Percentiles rank a stretch among this genome's conserved stretches.
phyloP scores from a whole-genome alignment of 306 rosid genomes.

The Quillaja saponaria region DNA sequence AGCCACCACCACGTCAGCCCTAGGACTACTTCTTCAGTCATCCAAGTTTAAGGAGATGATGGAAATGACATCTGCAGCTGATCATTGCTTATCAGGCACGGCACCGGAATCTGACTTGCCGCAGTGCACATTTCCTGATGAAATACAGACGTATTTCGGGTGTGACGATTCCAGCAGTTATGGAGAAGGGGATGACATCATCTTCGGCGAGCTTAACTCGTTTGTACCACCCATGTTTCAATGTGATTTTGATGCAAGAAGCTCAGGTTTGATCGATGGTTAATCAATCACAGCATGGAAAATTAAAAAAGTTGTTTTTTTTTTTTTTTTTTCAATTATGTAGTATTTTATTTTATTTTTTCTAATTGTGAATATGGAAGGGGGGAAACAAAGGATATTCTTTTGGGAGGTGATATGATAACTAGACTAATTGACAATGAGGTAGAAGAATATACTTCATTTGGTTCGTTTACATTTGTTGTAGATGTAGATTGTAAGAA shows the following conservation, averaged over 20 bases:
- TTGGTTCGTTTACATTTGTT: slow-evolving; percentile 31
- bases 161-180: slow-evolving; percentile 50
- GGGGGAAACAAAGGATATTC: not conserved
- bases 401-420: slow-evolving; percentile 12
- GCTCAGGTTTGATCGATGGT: too few relatives aligned
- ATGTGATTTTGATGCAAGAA: slow-evolving; percentile 50
- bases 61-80: slow-evolving; percentile 39
- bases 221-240: slow-evolving; percentile 61
- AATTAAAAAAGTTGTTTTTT: not conserved
- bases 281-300: too few relatives aligned
- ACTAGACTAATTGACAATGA: not conserved
- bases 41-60: slow-evolving; percentile 67
- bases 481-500: slow-evolving; percentile 18
- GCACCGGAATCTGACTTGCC: slow-evolving; percentile 41
- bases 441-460: not conserved
- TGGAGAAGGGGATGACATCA: slow-evolving; percentile 58
- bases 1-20: slow-evolving; percentile 42
- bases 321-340: not conserved
- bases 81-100: slow-evolving; percentile 25
- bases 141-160: slow-evolving; percentile 81
- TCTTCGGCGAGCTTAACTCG: slow-evolving; percentile 63
- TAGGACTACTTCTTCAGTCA: slow-evolving; percentile 55
- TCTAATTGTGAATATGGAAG: slow-evolving; percentile 14
- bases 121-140: slow-evolving; percentile 69
- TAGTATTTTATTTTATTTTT: slow-evolving; percentile 24